Evolutionary conservation across 306 rosid genomes (phyloP).

Genomic region (Oemleria cerasiformis): DNA sequence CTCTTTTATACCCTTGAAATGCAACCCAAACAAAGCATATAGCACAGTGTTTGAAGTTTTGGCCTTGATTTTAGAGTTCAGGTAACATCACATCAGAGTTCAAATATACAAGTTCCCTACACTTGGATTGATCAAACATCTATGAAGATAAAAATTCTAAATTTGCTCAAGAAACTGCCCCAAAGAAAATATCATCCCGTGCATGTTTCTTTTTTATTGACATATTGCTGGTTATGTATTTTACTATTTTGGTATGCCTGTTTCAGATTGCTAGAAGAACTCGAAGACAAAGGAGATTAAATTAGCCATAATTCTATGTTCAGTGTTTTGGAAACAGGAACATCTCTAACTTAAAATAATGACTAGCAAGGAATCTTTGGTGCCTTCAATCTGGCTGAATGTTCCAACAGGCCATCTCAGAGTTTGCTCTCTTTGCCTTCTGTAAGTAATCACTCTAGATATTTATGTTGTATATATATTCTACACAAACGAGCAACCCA

Average conservation of each 20-base stretch:
- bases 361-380: slow-evolving; percentile 1
- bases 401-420: background rate
- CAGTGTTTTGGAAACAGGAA: background rate
- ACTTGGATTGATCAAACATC: background rate
- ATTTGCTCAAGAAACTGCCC: background rate
- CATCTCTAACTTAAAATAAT: background rate
- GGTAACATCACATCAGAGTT: background rate
- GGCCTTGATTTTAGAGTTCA: background rate
- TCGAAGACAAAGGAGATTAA: slow-evolving; percentile 23
- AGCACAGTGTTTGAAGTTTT: background rate
- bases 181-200: background rate
- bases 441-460: background rate
- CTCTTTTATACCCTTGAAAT: background rate
- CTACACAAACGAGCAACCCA: background rate
- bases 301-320: background rate
- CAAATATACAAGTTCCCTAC: background rate
- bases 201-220: background rate
- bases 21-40: background rate
- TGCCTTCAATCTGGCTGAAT: background rate
- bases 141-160: background rate
- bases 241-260: background rate
- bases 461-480: background rate
- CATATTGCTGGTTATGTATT: background rate
- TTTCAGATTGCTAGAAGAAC: slow-evolving; percentile 38
- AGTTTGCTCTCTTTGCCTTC: background rate